Conservation (phyloP, 306 rosid species). For the Vachellia pachyceras region DNA sequence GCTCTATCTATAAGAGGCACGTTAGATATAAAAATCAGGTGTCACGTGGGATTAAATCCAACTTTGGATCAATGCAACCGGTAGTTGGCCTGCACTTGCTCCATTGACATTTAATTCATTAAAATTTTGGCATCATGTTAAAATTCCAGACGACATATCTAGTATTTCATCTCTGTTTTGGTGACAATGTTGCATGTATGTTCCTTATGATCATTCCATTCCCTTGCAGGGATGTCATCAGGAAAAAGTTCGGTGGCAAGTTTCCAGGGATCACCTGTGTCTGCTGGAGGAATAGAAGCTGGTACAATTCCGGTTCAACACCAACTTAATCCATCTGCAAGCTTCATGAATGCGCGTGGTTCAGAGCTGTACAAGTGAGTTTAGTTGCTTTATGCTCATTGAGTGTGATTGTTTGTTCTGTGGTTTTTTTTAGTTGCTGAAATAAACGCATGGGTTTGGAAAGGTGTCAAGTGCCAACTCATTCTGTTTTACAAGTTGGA, state of each 20-base stretch:
- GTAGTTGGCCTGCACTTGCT: neutral
- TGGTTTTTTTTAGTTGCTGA: neutral
- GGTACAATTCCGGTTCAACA: slow-evolving; percentile 62
- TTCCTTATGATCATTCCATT: slow-evolving; percentile 14
- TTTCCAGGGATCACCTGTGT: slow-evolving; percentile 68
- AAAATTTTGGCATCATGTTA: neutral
- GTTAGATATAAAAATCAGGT: neutral
- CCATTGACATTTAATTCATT: neutral
- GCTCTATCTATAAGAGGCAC: neutral
- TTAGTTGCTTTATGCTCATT: slow-evolving; percentile 2
- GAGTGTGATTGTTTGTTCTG: neutral
- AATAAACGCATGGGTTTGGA: neutral
- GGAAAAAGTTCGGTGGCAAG: slow-evolving; percentile 45
- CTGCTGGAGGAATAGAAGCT: slow-evolving; percentile 50
- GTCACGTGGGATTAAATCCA: neutral
- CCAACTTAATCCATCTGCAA: slow-evolving; percentile 60
- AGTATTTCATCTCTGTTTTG: neutral
- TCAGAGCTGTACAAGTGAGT: slow-evolving; percentile 71
- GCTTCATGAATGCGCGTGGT: slow-evolving; percentile 52
- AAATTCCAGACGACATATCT: neutral
- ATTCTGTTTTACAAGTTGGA: neutral
- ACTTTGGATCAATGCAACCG: neutral
- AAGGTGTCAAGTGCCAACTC: neutral
- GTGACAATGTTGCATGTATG: neutral
- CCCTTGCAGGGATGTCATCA: slow-evolving; percentile 64